Evolutionary conservation across 1,139 yeast species (phyloP).

Genomic region (Zygosaccharomyces sapae): DNA sequence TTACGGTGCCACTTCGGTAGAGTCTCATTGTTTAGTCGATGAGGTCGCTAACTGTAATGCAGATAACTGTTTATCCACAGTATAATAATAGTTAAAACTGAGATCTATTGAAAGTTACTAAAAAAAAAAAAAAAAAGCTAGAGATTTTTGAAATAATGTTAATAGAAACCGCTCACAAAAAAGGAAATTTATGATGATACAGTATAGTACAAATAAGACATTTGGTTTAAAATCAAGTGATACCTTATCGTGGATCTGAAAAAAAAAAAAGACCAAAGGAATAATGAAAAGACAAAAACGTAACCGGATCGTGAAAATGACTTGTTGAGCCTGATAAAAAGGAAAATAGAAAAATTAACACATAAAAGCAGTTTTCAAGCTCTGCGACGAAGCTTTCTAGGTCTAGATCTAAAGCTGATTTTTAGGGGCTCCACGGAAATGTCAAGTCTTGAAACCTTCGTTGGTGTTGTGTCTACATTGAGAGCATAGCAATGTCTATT

Average conservation of each 20-base stretch:
- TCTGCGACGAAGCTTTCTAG: background rate
- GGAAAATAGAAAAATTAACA: too few species aligned
- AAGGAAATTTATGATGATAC: background rate
- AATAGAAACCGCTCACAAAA: background rate
- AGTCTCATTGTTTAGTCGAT: slow-evolving; percentile 42
- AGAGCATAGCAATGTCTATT: slow-evolving; percentile 2
- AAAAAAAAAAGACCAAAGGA: too few species aligned
- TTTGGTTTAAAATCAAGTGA: background rate
- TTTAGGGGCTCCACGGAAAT: slow-evolving; percentile 1
- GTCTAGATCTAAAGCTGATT: background rate
- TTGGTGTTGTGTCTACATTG: slow-evolving; percentile 7
- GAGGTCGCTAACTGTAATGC: slow-evolving; percentile 46
- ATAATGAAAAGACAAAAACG: background rate
- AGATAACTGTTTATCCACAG: slow-evolving; percentile 36
- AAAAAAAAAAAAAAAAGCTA: too few species aligned
- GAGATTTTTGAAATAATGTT: too few species aligned
- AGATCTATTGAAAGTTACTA: too few species aligned
- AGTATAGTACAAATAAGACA: background rate
- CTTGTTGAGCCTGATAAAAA: background rate
- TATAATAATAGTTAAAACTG: background rate
- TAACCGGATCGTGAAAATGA: background rate
- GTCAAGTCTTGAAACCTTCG: slow-evolving; percentile 10
- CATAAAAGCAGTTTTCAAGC: background rate
- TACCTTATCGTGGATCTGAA: too few species aligned
- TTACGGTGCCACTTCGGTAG: slow-evolving; percentile 37